A percentile compares a stretch with the other conserved stretches of the same genome.
Conservation (phyloP, 2,329 filamentous ascomycete genomes). For the Colletotrichum limetticola region DNA sequence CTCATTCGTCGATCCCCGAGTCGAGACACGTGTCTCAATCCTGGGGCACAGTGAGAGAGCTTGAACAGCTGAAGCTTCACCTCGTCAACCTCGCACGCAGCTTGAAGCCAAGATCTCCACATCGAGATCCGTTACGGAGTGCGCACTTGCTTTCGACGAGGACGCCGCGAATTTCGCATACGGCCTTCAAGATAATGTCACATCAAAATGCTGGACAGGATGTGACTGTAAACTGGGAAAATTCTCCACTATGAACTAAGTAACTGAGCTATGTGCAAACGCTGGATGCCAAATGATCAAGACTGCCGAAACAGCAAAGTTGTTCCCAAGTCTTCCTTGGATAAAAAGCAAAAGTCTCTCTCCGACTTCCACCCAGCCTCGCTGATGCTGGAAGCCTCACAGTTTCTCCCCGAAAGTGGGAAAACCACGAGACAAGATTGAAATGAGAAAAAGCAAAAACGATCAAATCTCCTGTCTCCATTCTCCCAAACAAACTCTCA, state of each 20-base stretch:
- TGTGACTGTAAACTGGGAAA: neutral
- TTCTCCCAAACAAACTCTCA: neutral
- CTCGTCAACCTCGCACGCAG: neutral
- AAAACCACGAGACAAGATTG: neutral
- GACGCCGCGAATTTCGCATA: neutral
- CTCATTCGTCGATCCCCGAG: neutral
- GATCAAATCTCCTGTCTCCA: neutral
- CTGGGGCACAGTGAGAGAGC: too few species aligned
- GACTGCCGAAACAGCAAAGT: neutral
- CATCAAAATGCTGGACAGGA: neutral
- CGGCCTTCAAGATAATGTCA: neutral
- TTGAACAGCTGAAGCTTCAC: neutral
- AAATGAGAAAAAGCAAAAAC: neutral
- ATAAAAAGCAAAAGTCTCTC: neutral
- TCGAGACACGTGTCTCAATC: conserved; percentile 18
- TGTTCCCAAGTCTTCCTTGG: neutral
- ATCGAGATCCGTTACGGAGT: neutral
- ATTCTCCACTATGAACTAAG: neutral
- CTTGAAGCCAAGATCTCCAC: neutral
- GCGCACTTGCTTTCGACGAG: neutral
- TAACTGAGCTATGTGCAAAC: conserved; percentile 11
- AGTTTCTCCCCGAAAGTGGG: neutral
- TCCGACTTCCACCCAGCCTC: neutral
- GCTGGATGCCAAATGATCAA: neutral
- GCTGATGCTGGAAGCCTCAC: neutral